Evolutionary conservation across 1,284 basidiomycete species (phyloP).

Genomic region (Trichosporon sp.): DNA sequence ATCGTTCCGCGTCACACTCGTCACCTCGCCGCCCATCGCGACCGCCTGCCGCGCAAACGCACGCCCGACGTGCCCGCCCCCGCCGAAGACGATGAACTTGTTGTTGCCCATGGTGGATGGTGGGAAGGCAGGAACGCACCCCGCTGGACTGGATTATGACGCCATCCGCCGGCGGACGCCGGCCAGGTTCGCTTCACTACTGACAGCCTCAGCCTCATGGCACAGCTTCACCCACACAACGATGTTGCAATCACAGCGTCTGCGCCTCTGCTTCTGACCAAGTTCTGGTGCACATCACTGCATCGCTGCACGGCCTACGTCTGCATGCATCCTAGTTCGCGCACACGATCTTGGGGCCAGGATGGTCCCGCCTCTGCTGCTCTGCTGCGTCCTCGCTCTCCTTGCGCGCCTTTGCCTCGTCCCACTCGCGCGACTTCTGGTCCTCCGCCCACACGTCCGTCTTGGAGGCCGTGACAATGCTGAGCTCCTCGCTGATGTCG

Average conservation of each 20-base stretch:
- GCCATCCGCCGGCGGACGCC: neutral
- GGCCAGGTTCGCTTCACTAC: too few species aligned
- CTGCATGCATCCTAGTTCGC: neutral
- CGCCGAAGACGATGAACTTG: conserved; percentile 45
- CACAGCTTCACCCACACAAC: too few species aligned
- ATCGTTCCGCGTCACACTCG: conserved; percentile 58
- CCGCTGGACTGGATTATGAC: neutral
- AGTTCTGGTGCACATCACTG: too few species aligned
- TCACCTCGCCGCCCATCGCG: conserved; percentile 52
- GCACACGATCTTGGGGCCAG: neutral
- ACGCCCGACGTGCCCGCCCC: conserved; percentile 47
- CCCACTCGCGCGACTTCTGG: neutral
- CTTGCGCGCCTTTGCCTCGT: neutral
- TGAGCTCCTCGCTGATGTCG: neutral
- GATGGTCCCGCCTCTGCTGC: neutral
- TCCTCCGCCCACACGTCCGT: neutral
- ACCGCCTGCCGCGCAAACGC: conserved; percentile 55
- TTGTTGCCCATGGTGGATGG: conserved; percentile 3
- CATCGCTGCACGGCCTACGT: too few species aligned
- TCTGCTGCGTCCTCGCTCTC: neutral
- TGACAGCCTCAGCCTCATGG: too few species aligned
- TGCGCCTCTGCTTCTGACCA: too few species aligned
- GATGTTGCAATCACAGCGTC: too few species aligned
- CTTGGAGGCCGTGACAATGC: neutral
- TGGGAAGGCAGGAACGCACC: neutral